Conservation (phyloP, 2,329 filamentous ascomycete species). For the Conoideocrella luteorostrata region DNA sequence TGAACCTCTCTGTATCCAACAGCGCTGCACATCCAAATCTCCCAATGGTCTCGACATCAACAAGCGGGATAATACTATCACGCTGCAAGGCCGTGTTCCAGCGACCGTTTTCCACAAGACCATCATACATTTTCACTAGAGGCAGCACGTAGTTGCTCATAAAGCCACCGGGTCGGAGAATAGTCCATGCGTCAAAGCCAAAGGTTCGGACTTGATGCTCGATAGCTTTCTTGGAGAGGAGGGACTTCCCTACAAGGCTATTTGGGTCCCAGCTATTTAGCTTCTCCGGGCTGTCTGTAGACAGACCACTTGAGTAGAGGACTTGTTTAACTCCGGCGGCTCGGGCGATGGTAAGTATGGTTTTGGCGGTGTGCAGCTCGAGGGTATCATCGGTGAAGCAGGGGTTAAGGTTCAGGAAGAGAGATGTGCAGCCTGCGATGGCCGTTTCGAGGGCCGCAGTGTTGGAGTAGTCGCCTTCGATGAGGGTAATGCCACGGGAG, state of each 20-base stretch:
- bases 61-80: conserved; percentile 32
- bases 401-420: conserved; percentile 29
- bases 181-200: conserved; percentile 38
- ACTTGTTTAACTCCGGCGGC: conserved; percentile 30
- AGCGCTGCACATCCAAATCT: conserved; percentile 37
- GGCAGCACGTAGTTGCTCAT: conserved; percentile 44
- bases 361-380: conserved; percentile 23
- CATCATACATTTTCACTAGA: conserved; percentile 31
- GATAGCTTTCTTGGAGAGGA: conserved; percentile 34
- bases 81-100: conserved; percentile 29
- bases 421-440: conserved; percentile 21
- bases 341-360: conserved; percentile 30
- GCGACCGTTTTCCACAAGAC: conserved; percentile 29
- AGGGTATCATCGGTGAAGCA: conserved; percentile 22
- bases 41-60: conserved; percentile 42
- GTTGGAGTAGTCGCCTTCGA: conserved; percentile 27
- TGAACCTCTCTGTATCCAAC: conserved; percentile 33
- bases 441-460: conserved; percentile 20
- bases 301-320: conserved; percentile 29
- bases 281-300: conserved; percentile 21
- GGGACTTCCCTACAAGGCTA: conserved; percentile 20
- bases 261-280: conserved; percentile 20
- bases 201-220: conserved; percentile 31
- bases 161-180: conserved; percentile 45
- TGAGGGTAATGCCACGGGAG: conserved; percentile 26